Evolutionary conservation across 2,329 filamentous ascomycete species (phyloP).

Genomic region (Diaporthe velutina): DNA sequence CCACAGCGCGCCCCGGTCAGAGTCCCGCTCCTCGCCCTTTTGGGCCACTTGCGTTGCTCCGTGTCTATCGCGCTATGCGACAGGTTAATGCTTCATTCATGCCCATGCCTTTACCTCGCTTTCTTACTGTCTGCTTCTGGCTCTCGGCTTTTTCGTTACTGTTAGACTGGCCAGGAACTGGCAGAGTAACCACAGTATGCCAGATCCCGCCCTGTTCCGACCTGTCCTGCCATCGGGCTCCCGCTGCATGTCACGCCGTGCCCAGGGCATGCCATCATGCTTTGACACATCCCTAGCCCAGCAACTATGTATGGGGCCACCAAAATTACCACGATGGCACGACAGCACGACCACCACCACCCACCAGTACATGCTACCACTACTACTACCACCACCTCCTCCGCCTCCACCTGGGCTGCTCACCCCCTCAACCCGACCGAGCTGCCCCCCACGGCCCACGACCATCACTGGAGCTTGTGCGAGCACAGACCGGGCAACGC

Average conservation of each 20-base stretch:
- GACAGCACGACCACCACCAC: background rate
- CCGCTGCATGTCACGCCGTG: constrained; percentile 26
- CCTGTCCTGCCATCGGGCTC: constrained; percentile 11
- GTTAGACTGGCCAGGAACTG: background rate
- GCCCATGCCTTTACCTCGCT: background rate
- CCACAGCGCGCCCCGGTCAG: constrained; percentile 10
- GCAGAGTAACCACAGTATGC: background rate
- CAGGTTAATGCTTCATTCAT: constrained; percentile 29
- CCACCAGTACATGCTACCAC: background rate
- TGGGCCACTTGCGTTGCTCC: constrained; percentile 4
- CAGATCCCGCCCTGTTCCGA: constrained; percentile 23
- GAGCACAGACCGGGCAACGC: constrained; percentile 21
- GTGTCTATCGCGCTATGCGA: constrained; percentile 28
- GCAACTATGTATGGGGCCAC: background rate
- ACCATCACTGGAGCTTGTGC: constrained; percentile 27
- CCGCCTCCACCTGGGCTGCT: background rate
- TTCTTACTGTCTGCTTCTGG: background rate
- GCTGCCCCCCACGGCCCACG: constrained; percentile 18
- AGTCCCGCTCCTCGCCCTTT: constrained; percentile 21
- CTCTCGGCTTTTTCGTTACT: background rate
- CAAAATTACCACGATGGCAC: background rate
- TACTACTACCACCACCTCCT: background rate
- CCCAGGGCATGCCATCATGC: constrained; percentile 4
- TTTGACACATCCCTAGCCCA: constrained; percentile 18
- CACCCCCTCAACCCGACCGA: constrained; percentile 7